A percentile compares a stretch with the other conserved stretches of the same genome.
Evolutionary conservation across 1,139 yeast species (phyloP).

Genomic region (Geotrichum carabidarum): DNA sequence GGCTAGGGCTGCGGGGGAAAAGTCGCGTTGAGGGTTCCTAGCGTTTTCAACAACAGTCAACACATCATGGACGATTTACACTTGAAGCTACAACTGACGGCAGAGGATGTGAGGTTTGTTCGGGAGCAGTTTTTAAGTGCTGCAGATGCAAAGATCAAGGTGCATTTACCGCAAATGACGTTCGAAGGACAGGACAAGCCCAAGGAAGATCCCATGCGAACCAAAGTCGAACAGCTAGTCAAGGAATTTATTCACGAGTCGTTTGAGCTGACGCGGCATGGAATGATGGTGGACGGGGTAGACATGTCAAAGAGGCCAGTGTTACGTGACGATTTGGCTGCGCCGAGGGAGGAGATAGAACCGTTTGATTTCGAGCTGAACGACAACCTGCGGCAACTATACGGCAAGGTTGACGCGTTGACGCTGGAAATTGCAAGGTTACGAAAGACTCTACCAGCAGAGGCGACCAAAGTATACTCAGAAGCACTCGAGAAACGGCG

Average conservation of each 20-base stretch:
- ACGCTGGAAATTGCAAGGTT: conserved; percentile 48
- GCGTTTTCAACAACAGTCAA: too few species aligned
- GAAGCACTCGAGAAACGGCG: conserved; percentile 19
- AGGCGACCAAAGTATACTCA: conserved; percentile 25
- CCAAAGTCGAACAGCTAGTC: conserved; percentile 44
- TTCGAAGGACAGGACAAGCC: conserved; percentile 22
- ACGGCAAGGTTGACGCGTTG: conserved; percentile 49
- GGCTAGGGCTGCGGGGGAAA: neutral
- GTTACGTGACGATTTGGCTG: conserved; percentile 11
- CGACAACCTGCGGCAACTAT: conserved; percentile 45
- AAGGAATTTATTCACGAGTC: conserved; percentile 45
- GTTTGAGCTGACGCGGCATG: conserved; percentile 50
- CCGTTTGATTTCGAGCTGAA: conserved; percentile 57
- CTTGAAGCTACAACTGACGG: conserved; percentile 16
- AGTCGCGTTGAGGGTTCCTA: neutral
- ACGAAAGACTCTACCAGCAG: conserved; percentile 46
- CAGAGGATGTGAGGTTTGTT: conserved; percentile 48
- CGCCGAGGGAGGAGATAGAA: conserved; percentile 39
- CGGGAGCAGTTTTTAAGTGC: conserved; percentile 43
- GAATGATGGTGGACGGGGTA: conserved; percentile 46
- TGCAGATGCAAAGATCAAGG: conserved; percentile 43
- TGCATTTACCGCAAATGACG: conserved; percentile 36
- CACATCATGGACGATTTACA: conserved; percentile 17
- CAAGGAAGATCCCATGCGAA: conserved; percentile 45
- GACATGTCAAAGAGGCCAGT: conserved; percentile 23